A percentile compares a stretch with the other conserved stretches of the same genome.
Evolutionary conservation across 2,329 filamentous ascomycete species (phyloP).

Genomic region (Diplodia intermedia): DNA sequence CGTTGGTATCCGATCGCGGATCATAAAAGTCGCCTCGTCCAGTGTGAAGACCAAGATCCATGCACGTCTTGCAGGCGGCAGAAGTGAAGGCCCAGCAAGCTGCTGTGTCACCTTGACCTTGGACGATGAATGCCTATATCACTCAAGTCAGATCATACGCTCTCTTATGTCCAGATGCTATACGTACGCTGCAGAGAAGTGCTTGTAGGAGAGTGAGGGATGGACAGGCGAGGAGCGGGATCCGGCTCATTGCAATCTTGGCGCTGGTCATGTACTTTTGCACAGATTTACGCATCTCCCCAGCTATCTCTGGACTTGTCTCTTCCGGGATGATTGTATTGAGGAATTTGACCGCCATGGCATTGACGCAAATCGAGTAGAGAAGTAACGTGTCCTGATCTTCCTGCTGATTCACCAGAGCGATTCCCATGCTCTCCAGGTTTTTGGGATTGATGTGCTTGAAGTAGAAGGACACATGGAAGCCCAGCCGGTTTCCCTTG

Average conservation of each 20-base stretch:
- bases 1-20: conserved; percentile 32
- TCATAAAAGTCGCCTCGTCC: conserved; percentile 31
- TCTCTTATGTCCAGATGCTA: not conserved
- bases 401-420: conserved; percentile 41
- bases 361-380: conserved; percentile 45
- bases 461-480: conserved; percentile 14
- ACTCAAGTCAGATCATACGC: not conserved
- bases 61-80: conserved; percentile 42
- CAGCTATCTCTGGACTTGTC: conserved; percentile 39
- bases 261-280: conserved; percentile 42
- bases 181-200: conserved; percentile 42
- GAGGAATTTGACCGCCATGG: conserved; percentile 38
- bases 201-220: conserved; percentile 43
- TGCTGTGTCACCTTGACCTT: conserved; percentile 43
- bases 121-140: conserved; percentile 42
- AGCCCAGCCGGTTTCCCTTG: not conserved
- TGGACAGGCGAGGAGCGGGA: conserved; percentile 42
- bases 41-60: conserved; percentile 42
- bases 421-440: conserved; percentile 43
- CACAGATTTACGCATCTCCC: conserved; percentile 38
- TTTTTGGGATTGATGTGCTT: conserved; percentile 32
- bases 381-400: conserved; percentile 42
- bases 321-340: conserved; percentile 39
- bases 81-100: conserved; percentile 44
- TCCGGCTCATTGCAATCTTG: conserved; percentile 41